Conservation (phyloP, 495 filamentous ascomycete species). For the Chaetomidium leptoderma region DNA sequence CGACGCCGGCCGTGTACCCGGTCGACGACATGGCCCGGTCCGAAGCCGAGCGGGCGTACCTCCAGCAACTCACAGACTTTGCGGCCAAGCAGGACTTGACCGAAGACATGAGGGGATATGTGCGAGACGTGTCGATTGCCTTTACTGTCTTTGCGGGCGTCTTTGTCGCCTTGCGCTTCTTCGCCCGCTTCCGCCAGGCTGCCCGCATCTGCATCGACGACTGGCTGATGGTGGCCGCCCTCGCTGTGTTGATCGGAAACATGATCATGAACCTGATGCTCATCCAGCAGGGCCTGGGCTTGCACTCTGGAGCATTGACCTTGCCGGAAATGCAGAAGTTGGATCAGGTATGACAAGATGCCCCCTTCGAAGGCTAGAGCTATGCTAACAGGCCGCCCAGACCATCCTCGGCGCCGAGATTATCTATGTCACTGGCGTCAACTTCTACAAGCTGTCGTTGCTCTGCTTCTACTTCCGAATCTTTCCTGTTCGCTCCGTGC, state of each 20-base stretch:
- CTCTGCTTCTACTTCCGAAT: conserved; percentile 12
- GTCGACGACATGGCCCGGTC: conserved; percentile 9
- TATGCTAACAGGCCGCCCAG: not conserved
- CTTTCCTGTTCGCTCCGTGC: conserved; percentile 10
- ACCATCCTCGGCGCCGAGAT: conserved; percentile 11
- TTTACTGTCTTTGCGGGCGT: conserved; percentile 12
- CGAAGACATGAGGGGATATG: not conserved
- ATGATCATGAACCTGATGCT: conserved; percentile 12
- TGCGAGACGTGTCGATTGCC: not conserved
- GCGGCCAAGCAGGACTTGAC: conserved; percentile 3
- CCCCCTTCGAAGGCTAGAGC: not conserved
- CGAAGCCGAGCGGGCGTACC: not conserved
- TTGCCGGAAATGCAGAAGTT: conserved; percentile 3
- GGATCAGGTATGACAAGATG: not conserved
- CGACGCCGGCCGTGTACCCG: conserved; percentile 4
- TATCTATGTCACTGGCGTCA: conserved; percentile 10
- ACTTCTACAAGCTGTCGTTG: conserved; percentile 10
- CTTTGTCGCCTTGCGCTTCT: conserved; percentile 3
- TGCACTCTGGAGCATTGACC: conserved; percentile 2
- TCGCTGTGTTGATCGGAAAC: not conserved
- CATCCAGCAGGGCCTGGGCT: not conserved
- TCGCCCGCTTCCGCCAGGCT: conserved; percentile 5
- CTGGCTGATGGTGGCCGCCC: conserved; percentile 3
- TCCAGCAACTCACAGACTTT: conserved; percentile 4
- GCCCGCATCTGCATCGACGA: conserved; percentile 6